Evolutionary conservation across 75 land plant species (phyloP).

Genomic region (Ceratopteris richardii): DNA sequence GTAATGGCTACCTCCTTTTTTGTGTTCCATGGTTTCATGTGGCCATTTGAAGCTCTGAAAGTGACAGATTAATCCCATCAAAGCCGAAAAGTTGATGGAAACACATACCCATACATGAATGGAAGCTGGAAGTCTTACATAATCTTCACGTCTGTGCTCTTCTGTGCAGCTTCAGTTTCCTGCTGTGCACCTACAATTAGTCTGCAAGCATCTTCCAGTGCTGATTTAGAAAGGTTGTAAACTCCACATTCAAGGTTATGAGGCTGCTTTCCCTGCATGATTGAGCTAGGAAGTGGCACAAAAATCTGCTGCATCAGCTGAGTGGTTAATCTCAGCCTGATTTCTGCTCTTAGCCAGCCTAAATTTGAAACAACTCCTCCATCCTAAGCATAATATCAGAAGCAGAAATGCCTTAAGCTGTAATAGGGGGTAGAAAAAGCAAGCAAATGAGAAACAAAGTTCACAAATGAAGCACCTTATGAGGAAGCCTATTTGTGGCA

Average conservation of each 20-base stretch:
- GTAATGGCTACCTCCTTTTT: neutral
- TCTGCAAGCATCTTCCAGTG: conserved; percentile 37
- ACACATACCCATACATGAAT: neutral
- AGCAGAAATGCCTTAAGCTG: too few relatives aligned
- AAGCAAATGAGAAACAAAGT: neutral
- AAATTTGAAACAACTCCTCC: conserved; percentile 16
- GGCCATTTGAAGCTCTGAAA: neutral
- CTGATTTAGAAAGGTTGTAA: conserved; percentile 28
- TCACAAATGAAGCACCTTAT: conserved; percentile 13
- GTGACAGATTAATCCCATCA: neutral
- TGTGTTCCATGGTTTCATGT: neutral
- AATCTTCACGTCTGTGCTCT: neutral
- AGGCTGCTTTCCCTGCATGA: conserved; percentile 15
- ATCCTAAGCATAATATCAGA: conserved; percentile 8
- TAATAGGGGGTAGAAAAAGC: neutral
- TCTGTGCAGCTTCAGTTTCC: conserved; percentile 9
- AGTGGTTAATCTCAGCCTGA: conserved; percentile 35
- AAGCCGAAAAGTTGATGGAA: neutral
- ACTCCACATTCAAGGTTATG: conserved; percentile 23
- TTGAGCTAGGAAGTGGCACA: conserved; percentile 26
- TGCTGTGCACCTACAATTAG: conserved; percentile 13
- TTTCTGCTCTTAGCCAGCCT: conserved; percentile 23
- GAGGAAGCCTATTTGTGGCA: conserved; percentile 27
- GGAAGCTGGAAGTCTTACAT: neutral
- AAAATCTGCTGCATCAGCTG: conserved; percentile 41